Base-by-base conservation (phyloP, 768 basidiomycete genomes). In the Dioszegia hungarica region DNA sequence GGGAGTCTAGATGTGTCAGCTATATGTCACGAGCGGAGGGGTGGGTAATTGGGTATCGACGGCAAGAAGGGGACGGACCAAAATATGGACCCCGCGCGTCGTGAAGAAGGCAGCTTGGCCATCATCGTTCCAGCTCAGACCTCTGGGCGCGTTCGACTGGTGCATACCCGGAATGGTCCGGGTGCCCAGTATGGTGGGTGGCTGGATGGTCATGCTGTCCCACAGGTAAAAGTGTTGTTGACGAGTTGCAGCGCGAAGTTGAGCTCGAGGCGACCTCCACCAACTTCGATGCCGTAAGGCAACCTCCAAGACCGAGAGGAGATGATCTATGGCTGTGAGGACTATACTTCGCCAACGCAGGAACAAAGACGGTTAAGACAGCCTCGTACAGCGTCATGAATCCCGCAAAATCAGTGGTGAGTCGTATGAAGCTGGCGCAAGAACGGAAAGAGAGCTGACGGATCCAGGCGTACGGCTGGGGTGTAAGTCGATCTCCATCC, bases 81-180 rank as follows among this genome's bases (percentile, higher is more conserved):
- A n/a, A 8, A 72, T 67, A 17, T 41, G 46, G 25, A 67, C 64
- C 12, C 57, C 60, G 17, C 60, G 50, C 4, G 55, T 36, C 31
- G 59, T 59, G 12, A 67, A 27, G 46, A 66, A 59, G 15, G 63
- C 29, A 38, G 65, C 69, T 60, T 72, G 70, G 3, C 67, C 70
- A 59, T 72, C 70, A 37, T 65, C 61, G 36, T 47, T 67, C 66
- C 67, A 72, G n/a, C 56, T 33, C 0, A 69, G 41, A 47, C 62
- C 62, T 5, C 55, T 50, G 19, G 49, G 45, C 5, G 34, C 34
- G 2, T 62, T 46, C 8, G 64, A 60, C 12, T 60, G 47, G 20
- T 53, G 31, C 5, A 58, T 56, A 3, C 60, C 62, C 5, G 49
- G 54, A 3, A 60, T 38, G 1, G 43, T 25, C 15, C 54, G 25